Evolutionary conservation across 1,284 basidiomycete genomes (phyloP).

Genomic region (Moniliophthora roreri): DNA sequence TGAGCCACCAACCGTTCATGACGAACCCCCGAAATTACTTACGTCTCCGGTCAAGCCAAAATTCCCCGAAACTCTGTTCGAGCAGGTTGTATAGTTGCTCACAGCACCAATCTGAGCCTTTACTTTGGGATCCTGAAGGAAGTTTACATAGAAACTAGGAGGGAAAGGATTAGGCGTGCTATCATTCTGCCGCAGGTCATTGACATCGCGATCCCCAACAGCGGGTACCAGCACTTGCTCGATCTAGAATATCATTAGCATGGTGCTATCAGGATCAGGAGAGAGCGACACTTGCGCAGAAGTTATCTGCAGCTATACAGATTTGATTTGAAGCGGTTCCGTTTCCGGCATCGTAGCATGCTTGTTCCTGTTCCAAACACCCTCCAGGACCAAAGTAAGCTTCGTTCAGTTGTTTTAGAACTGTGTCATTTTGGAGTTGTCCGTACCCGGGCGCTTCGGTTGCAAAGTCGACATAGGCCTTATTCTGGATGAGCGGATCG

Average conservation of each 20-base stretch:
- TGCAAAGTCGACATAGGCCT: slow-evolving; percentile 61
- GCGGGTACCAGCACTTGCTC: slow-evolving; percentile 49
- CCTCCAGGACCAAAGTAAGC: slow-evolving; percentile 48
- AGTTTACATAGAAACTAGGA: slow-evolving; percentile 52
- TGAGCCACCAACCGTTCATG: neutral
- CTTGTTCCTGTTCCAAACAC: slow-evolving; percentile 50
- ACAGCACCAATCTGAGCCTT: slow-evolving; percentile 51
- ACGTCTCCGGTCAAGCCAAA: slow-evolving; percentile 45
- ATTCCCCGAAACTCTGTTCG: slow-evolving; percentile 36
- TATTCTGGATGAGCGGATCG: slow-evolving; percentile 61
- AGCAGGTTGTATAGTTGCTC: slow-evolving; percentile 45
- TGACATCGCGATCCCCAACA: slow-evolving; percentile 47
- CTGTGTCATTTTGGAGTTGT: slow-evolving; percentile 48
- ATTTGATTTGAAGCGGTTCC: slow-evolving; percentile 42
- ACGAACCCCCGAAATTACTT: slow-evolving; percentile 3
- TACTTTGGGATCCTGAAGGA: slow-evolving; percentile 37
- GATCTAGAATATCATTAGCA: slow-evolving; percentile 29
- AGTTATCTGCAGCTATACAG: slow-evolving; percentile 51
- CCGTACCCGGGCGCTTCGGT: slow-evolving; percentile 65
- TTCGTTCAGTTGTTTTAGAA: slow-evolving; percentile 46
- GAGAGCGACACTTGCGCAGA: slow-evolving; percentile 45
- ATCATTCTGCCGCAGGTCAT: slow-evolving; percentile 57
- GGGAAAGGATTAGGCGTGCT: slow-evolving; percentile 50
- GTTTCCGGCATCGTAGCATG: slow-evolving; percentile 55
- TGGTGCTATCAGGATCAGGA: neutral